Evolutionary conservation across 352 stramenopile species (phyloP), one percentile per base, ranked within the genome.

Genomic region (Globisporangium irregulare): DNA sequence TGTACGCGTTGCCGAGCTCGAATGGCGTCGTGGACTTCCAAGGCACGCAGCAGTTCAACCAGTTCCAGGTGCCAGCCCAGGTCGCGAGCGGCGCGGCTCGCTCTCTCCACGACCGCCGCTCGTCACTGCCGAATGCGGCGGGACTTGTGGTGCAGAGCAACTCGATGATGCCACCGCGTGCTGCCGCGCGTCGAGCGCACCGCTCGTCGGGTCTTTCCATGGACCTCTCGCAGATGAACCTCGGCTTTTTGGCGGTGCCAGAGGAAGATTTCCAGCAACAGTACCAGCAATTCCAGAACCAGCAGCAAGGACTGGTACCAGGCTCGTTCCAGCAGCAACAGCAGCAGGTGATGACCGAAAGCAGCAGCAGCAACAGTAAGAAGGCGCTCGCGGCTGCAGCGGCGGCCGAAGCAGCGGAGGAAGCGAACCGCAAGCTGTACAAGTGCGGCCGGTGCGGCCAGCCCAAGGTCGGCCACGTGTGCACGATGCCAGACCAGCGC

Each of bases 361-460:
- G 29, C 29, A 32, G 59, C 25, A 63, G 63, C 43, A 82, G 64
- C 20, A 61, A 41, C 56, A 73, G 61, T 48, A 85, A 82, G 67
- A 80, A 82, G 57, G 53, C 50, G 4, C n/a, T 22, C 15, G 24
- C 55, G 0, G 36, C 36, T 15, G 36, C 53, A 1, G 36, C 36
- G 22, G 38, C 53, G 1, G 65, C 48, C n/a, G 63, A 60, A 9
- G 43, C 48, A 0, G 64, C 29, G 20, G 75, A 83, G 38, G 81
- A 89, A 18, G 65, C 70, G 57, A 89, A 86, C 68, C 82, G 84
- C 43, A 93, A 93, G 70, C 71, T 87, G 74, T 95, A 95, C 84
- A 95, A 95, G 73, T 95, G 87, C 62, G 87, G 87, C 5, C 86
- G 87, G 43, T 95, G 87, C 54, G 87, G 87, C 0, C 86, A 95